phyloP scores from a whole-genome alignment of 139 green algal species.

The Picochlorum sp. region DNA sequence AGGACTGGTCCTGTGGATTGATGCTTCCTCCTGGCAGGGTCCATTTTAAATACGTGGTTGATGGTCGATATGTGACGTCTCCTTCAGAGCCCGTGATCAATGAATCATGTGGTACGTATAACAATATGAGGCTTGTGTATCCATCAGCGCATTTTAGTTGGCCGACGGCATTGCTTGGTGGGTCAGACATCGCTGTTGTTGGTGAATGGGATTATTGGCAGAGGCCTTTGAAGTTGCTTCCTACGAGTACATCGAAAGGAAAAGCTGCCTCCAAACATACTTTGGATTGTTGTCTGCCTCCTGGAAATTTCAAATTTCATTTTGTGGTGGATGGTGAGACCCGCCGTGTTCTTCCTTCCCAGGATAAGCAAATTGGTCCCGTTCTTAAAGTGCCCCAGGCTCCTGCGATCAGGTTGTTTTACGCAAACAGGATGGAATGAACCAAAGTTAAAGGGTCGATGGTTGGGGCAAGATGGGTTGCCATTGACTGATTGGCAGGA shows the following conservation, averaged over 20 bases:
- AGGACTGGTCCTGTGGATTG: constrained; percentile 37
- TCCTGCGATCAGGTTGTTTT: constrained; percentile 43
- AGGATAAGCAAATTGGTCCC: constrained; percentile 34
- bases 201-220: constrained; percentile 40
- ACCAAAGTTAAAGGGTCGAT: constrained; percentile 27
- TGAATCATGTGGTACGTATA: constrained; percentile 28
- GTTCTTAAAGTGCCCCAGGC: constrained; percentile 25
- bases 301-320: constrained; percentile 42
- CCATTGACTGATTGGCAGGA: constrained; percentile 27
- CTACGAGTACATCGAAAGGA: not conserved
- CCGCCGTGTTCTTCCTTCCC: constrained; percentile 30
- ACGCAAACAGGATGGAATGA: constrained; percentile 45
- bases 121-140: constrained; percentile 44
- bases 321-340: constrained; percentile 49
- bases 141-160: constrained; percentile 34
- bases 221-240: constrained; percentile 33
- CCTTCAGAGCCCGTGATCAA: constrained; percentile 31
- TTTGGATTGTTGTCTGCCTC: constrained; percentile 35
- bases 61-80: constrained; percentile 38
- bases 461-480: constrained; percentile 7
- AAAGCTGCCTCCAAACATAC: constrained; percentile 1
- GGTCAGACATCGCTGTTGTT: constrained; percentile 33
- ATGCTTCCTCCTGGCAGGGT: constrained; percentile 13
- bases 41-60: constrained; percentile 30
- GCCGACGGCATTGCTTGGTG: constrained; percentile 12